These are phyloP conservation scores for Castanea mollissima DNA, from an alignment of 306 rosid species.

Conservation along the genomic window DNA sequence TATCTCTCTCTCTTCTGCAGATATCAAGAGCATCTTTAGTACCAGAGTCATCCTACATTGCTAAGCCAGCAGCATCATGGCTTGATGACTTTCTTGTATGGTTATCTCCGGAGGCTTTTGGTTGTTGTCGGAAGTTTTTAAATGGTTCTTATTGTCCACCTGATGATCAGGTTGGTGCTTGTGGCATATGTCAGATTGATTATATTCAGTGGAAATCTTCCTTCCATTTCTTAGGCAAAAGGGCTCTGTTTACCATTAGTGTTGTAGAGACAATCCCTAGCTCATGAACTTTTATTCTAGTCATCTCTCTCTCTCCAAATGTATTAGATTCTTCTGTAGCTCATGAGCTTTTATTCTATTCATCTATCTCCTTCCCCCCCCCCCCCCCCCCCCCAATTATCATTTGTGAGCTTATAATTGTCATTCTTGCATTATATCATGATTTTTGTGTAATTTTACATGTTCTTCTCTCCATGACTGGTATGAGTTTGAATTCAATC, in stretches of 20 bases:
- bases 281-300: neutral
- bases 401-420: neutral
- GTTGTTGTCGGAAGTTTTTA: constrained; percentile 90
- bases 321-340: too few relatives aligned
- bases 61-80: constrained; percentile 99
- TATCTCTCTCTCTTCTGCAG: constrained; percentile 40
- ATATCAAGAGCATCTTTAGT: constrained; percentile 81
- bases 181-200: constrained; percentile 1
- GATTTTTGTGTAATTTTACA: neutral
- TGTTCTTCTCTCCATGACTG: neutral
- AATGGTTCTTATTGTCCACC: constrained; percentile 95
- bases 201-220: neutral
- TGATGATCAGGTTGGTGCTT: constrained; percentile 83
- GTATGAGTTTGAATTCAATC: neutral
- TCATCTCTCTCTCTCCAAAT: too few relatives aligned
- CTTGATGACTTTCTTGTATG: constrained; percentile 99
- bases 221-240: constrained; percentile 6
- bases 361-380: neutral
- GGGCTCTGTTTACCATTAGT: constrained; percentile 1
- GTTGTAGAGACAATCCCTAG: neutral
- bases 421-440: neutral
- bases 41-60: constrained; percentile 80
- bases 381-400: neutral
- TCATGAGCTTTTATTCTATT: too few relatives aligned
- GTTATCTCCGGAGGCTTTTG: constrained; percentile 97